Evolutionary conservation across 2,329 filamentous ascomycete genomes (phyloP), one percentile per base, ranked within the genome.

Genomic region (Epichloe brachyelytri): DNA sequence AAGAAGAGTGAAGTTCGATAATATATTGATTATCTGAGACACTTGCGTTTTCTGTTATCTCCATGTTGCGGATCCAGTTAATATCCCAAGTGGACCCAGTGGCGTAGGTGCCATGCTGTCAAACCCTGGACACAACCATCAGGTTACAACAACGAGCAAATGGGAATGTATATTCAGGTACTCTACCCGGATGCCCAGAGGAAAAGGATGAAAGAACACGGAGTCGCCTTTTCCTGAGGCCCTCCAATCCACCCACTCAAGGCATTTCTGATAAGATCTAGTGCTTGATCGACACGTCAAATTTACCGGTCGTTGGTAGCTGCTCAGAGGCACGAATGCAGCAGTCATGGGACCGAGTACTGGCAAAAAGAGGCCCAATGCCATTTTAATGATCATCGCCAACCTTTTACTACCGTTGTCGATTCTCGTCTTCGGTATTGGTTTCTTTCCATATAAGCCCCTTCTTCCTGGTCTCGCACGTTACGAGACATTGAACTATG

Each of bases 401-500:
- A 95, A 96, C 66, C 51, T 89, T 34, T 69, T 95, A 54, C 80
- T 95, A 43, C 86, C 87, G 3, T 63, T 85, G 51, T 83, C 88
- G 45, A 80, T 90, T 56, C 59, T 85, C 50, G 68, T 85, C 56
- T 97, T 97, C 66, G 90, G 87, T 26, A 80, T 82, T 34, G 91
- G 93, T 14, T 98, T 98, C 76, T 98, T 98, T 63, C 93, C 93
- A 7, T 96, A 97, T 70, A 98, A 98, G 63, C 89, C 93, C 3
- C 85, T 95, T 57, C 76, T 98, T 46, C 82, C 90, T 11, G 93
- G 93, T 4, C 72, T 95, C 45, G 90, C 93, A 10, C 72, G 77
- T 55, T 86, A 83, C 66, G 76, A 80, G 55, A 62, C 76, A 47
- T 63, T 78, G 30, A 69, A 73, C 45, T 74, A 77, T 70, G 80